Percentiles rank a stretch among this genome's conserved stretches.
Conservation (phyloP, 495 filamentous ascomycete species). For the Oidiodendron maius region DNA sequence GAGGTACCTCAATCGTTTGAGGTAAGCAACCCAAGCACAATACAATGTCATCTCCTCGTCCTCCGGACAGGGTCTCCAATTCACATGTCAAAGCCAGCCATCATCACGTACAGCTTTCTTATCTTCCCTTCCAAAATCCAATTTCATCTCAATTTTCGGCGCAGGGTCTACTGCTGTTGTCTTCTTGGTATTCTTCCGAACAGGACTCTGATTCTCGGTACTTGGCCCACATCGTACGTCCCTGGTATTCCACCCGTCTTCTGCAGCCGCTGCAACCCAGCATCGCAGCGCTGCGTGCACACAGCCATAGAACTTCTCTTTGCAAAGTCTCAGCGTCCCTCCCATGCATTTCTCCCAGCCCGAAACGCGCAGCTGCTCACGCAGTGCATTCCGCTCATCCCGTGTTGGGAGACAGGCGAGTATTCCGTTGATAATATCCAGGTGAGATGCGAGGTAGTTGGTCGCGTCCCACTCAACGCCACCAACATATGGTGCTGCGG, state of each 20-base stretch:
- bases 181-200: slow-evolving; percentile 36
- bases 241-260: slow-evolving; percentile 80
- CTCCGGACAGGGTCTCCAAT: too few relatives aligned
- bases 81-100: slow-evolving; percentile 22
- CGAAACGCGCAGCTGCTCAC: slow-evolving; percentile 68
- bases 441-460: slow-evolving; percentile 85
- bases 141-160: slow-evolving; percentile 52
- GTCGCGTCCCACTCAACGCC: slow-evolving; percentile 99
- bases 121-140: slow-evolving; percentile 25
- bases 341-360: slow-evolving; percentile 93
- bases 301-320: slow-evolving; percentile 91
- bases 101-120: slow-evolving; percentile 12
- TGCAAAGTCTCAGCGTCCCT: slow-evolving; percentile 77
- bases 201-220: slow-evolving; percentile 42
- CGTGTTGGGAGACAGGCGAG: slow-evolving; percentile 72
- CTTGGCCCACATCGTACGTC: slow-evolving; percentile 69
- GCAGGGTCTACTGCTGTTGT: slow-evolving; percentile 23
- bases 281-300: slow-evolving; percentile 84
- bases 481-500: slow-evolving; percentile 92
- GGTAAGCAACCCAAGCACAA: too few relatives aligned
- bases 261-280: slow-evolving; percentile 81
- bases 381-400: slow-evolving; percentile 71
- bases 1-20: too few relatives aligned
- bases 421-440: slow-evolving; percentile 89
- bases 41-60: too few relatives aligned